Conservation (phyloP, 2,329 filamentous ascomycete species). For the Aspergillus floridensis region DNA sequence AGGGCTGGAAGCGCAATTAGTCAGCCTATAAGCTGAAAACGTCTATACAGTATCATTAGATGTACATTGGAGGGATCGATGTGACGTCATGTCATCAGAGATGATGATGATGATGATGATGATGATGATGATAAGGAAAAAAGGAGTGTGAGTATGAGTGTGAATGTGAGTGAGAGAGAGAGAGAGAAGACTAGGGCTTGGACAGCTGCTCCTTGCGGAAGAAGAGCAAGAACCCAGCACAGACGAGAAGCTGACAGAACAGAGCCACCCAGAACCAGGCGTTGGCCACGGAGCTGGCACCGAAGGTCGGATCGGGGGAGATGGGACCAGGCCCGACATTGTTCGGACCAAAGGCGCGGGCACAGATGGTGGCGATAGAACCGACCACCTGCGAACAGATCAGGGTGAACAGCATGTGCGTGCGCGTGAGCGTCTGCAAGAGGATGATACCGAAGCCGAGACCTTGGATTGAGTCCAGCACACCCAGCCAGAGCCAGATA, state of each 20-base stretch:
- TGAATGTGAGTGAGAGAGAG: too few species aligned
- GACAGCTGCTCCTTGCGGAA: slow-evolving; percentile 44
- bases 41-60: background rate
- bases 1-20: background rate
- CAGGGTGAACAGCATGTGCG: slow-evolving; percentile 62
- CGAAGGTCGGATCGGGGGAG: slow-evolving; percentile 59
- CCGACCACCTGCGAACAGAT: slow-evolving; percentile 60
- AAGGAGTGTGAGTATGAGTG: too few species aligned
- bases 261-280: slow-evolving; percentile 62
- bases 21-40: background rate
- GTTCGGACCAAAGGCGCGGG: slow-evolving; percentile 59
- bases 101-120: too few species aligned
- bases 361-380: slow-evolving; percentile 59
- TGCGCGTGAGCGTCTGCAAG: slow-evolving; percentile 60
- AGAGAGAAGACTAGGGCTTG: slow-evolving; percentile 31
- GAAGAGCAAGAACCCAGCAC: slow-evolving; percentile 39
- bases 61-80: background rate
- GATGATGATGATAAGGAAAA: too few species aligned
- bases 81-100: too few species aligned
- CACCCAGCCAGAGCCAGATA: slow-evolving; percentile 65
- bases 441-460: slow-evolving; percentile 67
- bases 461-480: slow-evolving; percentile 62
- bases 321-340: slow-evolving; percentile 58
- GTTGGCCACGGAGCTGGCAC: slow-evolving; percentile 44
- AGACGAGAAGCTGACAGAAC: slow-evolving; percentile 55